Percentiles rank a stretch among this genome's conserved stretches.
These are phyloP conservation scores for Metschnikowia kofuensis DNA, from an alignment of 805 yeast species.

Conservation along the genomic window DNA sequence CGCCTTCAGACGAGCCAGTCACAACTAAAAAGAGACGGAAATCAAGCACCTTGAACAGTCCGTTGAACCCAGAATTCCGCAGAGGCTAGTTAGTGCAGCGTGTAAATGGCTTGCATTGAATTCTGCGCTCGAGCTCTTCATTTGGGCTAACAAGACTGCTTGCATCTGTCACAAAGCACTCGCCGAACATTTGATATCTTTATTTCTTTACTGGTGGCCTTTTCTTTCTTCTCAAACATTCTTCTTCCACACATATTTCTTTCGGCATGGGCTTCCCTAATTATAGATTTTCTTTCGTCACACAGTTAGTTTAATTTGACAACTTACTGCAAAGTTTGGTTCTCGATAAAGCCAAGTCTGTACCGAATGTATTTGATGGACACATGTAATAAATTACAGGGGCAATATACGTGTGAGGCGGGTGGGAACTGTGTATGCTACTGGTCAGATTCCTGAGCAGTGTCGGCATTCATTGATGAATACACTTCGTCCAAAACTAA, in stretches of 20 bases:
- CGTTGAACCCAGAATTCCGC: slow-evolving; percentile 9
- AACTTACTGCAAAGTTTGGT: no score
- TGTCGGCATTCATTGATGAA: no score
- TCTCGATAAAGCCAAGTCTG: no score
- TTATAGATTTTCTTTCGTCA: background rate
- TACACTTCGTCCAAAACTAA: no score
- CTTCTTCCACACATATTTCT: background rate
- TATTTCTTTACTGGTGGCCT: background rate
- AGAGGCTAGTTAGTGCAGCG: background rate
- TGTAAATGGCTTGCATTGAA: background rate
- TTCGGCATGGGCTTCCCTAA: background rate
- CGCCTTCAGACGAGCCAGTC: slow-evolving; percentile 8
- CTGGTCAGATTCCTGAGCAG: no score
- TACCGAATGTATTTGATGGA: no score
- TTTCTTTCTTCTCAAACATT: background rate
- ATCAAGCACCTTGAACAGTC: slow-evolving; percentile 12
- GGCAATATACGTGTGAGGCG: no score
- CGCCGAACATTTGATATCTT: background rate
- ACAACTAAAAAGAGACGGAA: slow-evolving; percentile 11
- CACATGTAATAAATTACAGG: no score
- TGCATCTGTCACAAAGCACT: background rate
- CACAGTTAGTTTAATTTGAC: no score
- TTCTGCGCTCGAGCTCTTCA: background rate
- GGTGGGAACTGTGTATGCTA: no score
- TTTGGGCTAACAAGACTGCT: no score